Conservation (phyloP, 169 alveolate species). For the Plasmodium knowlesi region DNA sequence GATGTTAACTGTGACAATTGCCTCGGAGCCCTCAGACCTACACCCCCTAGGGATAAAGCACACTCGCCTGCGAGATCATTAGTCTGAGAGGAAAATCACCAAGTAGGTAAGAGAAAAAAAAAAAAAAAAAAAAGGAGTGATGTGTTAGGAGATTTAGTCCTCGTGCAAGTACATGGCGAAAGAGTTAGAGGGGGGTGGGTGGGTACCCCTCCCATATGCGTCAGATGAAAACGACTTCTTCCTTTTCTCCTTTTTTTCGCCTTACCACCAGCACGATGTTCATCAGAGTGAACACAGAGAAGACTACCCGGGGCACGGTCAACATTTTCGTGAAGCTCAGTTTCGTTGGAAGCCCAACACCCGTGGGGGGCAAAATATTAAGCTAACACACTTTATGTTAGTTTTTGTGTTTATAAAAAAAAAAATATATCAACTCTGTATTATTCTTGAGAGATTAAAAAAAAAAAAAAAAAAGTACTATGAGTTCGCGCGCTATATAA, state of each 20-base stretch:
- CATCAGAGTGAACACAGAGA: neutral
- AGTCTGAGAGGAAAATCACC: neutral
- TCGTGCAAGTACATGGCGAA: neutral
- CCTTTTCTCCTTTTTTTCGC: neutral
- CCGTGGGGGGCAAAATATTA: neutral
- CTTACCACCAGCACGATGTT: neutral
- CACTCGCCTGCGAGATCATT: neutral
- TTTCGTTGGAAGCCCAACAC: neutral
- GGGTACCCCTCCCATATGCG: neutral
- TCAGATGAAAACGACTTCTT: neutral
- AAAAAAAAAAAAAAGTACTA: too few relatives aligned
- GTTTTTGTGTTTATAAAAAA: neutral
- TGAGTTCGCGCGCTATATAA: neutral
- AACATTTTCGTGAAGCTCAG: neutral
- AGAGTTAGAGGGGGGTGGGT: neutral
- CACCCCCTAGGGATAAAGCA: neutral
- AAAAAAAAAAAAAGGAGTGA: neutral
- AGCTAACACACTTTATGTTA: neutral
- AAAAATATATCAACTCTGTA: neutral
- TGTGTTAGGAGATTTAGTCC: neutral
- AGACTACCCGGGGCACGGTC: neutral
- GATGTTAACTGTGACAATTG: neutral
- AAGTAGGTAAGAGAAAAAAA: neutral
- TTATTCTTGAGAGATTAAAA: neutral
- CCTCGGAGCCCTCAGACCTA: neutral